phyloP scores from a whole-genome alignment of 2,329 filamentous ascomycete genomes.

The Fusarium xylarioides region DNA sequence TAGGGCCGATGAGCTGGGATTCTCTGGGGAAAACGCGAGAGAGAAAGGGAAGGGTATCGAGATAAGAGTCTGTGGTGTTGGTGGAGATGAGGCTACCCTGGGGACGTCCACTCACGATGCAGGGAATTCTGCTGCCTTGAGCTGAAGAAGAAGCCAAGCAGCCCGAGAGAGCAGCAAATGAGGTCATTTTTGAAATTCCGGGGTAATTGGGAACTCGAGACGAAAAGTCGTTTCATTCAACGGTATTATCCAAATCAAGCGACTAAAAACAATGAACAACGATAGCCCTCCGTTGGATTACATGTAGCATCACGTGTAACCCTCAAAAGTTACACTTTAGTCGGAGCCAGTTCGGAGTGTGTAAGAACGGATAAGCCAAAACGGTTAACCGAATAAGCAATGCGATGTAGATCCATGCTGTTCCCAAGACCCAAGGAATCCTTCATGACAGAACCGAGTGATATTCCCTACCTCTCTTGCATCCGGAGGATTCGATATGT shows the following conservation, averaged over 20 bases:
- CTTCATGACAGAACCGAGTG: neutral
- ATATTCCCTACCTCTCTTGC: neutral
- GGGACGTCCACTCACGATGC: slow-evolving; percentile 21
- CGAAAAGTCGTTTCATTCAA: neutral
- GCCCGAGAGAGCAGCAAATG: neutral
- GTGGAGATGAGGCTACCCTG: slow-evolving; percentile 27
- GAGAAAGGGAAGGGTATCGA: slow-evolving; percentile 2
- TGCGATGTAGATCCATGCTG: slow-evolving; percentile 6
- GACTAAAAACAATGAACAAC: neutral
- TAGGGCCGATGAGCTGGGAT: neutral
- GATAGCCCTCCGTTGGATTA: neutral
- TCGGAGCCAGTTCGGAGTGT: neutral
- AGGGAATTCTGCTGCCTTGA: slow-evolving; percentile 37
- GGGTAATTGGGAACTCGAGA: neutral
- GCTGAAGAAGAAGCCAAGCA: slow-evolving; percentile 16
- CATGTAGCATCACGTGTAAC: slow-evolving; percentile 4
- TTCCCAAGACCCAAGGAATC: neutral
- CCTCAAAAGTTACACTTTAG: neutral
- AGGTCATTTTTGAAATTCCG: neutral
- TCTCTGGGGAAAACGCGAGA: slow-evolving; percentile 1
- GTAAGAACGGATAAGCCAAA: neutral
- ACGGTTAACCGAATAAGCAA: neutral
- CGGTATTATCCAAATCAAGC: neutral
- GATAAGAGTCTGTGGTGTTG: slow-evolving; percentile 2
- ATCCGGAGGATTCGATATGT: neutral